These are phyloP conservation scores for Phytophthora tentaculata DNA, from an alignment of 352 stramenopile species.

Conservation along the genomic window DNA sequence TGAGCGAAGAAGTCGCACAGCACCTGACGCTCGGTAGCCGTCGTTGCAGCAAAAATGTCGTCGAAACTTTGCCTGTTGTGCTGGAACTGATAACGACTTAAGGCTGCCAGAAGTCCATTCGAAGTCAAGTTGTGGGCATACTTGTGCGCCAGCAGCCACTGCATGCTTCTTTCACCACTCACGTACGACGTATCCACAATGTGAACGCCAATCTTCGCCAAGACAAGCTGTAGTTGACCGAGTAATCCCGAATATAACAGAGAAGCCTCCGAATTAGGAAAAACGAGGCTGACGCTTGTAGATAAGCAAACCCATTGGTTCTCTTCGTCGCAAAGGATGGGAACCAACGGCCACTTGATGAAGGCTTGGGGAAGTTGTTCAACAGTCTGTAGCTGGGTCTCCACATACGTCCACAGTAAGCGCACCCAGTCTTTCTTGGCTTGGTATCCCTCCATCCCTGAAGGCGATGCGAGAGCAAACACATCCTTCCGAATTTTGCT, in stretches of 20 bases:
- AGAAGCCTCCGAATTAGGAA: constrained; percentile 30
- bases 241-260: constrained; percentile 15
- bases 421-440: constrained; percentile 51
- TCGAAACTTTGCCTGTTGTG: constrained; percentile 45
- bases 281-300: constrained; percentile 41
- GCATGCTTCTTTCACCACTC: constrained; percentile 41
- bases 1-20: constrained; percentile 54
- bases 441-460: constrained; percentile 9
- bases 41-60: constrained; percentile 42
- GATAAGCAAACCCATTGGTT: constrained; percentile 45
- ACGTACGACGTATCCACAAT: constrained; percentile 53
- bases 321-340: constrained; percentile 32
- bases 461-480: constrained; percentile 32
- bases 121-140: constrained; percentile 55
- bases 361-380: constrained; percentile 35
- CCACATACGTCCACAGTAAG: constrained; percentile 59
- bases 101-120: constrained; percentile 46
- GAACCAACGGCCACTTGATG: constrained; percentile 53
- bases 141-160: constrained; percentile 53
- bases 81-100: constrained; percentile 43
- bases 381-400: constrained; percentile 39
- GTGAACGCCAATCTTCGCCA: constrained; percentile 53
- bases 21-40: constrained; percentile 31
- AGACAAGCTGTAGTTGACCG: constrained; percentile 31
- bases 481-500: constrained; percentile 33